Conservation (phyloP, 2,329 filamentous ascomycete genomes). For the Orbilia ellipsospora region DNA sequence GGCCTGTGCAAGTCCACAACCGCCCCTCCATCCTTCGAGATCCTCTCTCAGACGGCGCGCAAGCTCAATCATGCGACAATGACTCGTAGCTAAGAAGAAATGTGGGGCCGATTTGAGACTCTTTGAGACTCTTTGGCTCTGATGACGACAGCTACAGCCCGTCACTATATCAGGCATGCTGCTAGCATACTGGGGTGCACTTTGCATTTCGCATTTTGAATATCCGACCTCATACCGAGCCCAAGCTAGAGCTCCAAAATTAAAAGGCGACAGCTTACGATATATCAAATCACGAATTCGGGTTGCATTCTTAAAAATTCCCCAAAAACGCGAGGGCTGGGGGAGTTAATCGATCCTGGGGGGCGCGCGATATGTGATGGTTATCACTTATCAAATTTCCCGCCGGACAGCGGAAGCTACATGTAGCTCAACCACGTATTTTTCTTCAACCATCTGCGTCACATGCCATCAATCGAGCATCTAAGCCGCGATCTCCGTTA, state of each 20-base stretch:
- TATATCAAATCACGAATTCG: slow-evolving; percentile 23
- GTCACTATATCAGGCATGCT: slow-evolving; percentile 24
- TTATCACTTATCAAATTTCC: slow-evolving; percentile 28
- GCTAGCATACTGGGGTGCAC: neutral
- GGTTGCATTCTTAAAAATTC: slow-evolving; percentile 6
- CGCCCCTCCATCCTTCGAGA: slow-evolving; percentile 7
- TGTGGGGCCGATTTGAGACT: slow-evolving; percentile 28
- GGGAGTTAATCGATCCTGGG: neutral
- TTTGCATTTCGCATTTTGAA: slow-evolving; percentile 6
- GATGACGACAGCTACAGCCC: slow-evolving; percentile 44
- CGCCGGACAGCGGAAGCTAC: slow-evolving; percentile 7
- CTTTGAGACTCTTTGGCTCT: slow-evolving; percentile 11
- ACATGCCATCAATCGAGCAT: slow-evolving; percentile 30
- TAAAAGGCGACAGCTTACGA: neutral
- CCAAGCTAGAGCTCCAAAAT: neutral
- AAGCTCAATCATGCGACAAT: slow-evolving; percentile 43
- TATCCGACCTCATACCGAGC: neutral
- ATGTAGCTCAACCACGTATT: neutral
- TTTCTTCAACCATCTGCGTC: slow-evolving; percentile 1
- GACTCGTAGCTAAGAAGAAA: slow-evolving; percentile 30
- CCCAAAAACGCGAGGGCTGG: neutral
- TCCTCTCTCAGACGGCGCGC: slow-evolving; percentile 12
- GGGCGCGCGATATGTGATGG: slow-evolving; percentile 21
- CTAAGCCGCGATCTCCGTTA: slow-evolving; percentile 43
- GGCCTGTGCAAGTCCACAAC: neutral